Evolutionary conservation across 768 basidiomycete species (phyloP).

Genomic region (Calocybe cyanea): DNA sequence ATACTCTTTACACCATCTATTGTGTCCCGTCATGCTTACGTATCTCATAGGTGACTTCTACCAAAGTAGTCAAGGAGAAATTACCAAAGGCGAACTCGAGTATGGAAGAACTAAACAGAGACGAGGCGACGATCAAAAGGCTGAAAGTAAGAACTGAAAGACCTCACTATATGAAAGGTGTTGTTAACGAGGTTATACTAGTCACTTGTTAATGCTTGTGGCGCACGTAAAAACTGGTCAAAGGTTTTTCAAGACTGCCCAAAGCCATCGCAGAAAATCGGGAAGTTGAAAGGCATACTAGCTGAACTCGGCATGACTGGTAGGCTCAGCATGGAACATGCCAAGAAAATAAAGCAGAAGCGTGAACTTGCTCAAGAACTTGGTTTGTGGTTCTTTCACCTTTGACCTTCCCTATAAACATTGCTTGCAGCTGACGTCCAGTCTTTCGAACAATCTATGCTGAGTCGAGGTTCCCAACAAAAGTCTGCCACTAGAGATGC

Average conservation of each 20-base stretch:
- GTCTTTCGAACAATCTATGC: conserved; percentile 56
- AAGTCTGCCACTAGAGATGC: conserved; percentile 12
- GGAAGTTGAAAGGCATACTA: conserved; percentile 60
- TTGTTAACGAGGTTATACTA: conserved; percentile 21
- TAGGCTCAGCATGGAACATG: conserved; percentile 75
- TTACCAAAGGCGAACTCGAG: conserved; percentile 24
- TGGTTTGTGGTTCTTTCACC: conserved; percentile 39
- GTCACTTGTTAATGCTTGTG: conserved; percentile 71
- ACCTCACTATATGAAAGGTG: not conserved
- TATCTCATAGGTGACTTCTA: conserved; percentile 16
- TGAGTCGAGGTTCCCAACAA: conserved; percentile 26
- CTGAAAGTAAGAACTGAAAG: conserved; percentile 52
- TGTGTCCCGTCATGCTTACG: not conserved
- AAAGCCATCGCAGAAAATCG: conserved; percentile 58
- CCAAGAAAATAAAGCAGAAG: conserved; percentile 66
- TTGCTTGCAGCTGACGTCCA: conserved; percentile 68
- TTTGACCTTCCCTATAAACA: not conserved
- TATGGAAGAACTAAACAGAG: conserved; percentile 37
- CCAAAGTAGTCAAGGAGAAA: conserved; percentile 25
- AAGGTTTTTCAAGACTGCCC: conserved; percentile 64
- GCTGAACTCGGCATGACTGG: conserved; percentile 78
- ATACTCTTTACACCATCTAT: not conserved
- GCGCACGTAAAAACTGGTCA: conserved; percentile 73
- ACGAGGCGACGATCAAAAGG: conserved; percentile 71
- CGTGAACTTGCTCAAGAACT: conserved; percentile 78